Evolutionary conservation across 345 rosid species (phyloP).

Genomic region (Corchorus capsularis): DNA sequence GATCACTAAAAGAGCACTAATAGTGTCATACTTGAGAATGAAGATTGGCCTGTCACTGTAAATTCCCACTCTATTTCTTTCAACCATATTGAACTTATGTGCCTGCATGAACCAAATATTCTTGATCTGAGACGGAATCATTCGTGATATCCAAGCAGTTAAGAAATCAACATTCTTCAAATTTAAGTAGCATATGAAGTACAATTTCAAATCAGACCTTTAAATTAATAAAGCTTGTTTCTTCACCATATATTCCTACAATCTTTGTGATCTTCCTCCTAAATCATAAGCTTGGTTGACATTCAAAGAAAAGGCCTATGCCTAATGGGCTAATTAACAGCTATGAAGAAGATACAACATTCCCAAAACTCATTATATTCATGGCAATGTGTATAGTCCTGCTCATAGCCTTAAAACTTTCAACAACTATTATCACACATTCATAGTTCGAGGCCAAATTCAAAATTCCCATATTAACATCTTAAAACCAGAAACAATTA

Average conservation of each 20-base stretch:
- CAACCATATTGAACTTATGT: conserved; percentile 65
- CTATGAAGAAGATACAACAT: not conserved
- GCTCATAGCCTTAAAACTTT: conserved; percentile 6
- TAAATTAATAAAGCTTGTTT: not conserved
- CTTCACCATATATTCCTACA: not conserved
- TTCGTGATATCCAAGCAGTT: not conserved
- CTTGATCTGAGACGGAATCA: conserved; percentile 39
- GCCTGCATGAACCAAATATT: conserved; percentile 97
- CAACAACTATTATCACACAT: not conserved
- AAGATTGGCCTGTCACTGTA: conserved; percentile 59
- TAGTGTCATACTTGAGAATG: conserved; percentile 65
- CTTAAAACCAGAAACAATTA: not conserved
- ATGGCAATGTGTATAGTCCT: not conserved
- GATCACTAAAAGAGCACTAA: conserved; percentile 31
- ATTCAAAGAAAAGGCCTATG: not conserved
- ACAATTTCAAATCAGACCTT: not conserved
- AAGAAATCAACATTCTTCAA: not conserved
- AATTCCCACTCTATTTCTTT: conserved; percentile 47
- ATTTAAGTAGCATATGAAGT: not conserved
- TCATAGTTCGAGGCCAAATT: not conserved
- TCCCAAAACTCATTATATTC: no score
- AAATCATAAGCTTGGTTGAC: not conserved
- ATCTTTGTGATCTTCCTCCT: not conserved
- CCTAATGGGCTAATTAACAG: not conserved
- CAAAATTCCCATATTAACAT: not conserved